Percentiles rank a stretch among this genome's conserved stretches.
These are phyloP conservation scores for Neofusicoccum kwambonambiense DNA, from an alignment of 2,329 filamentous ascomycete species.

Conservation along the genomic window DNA sequence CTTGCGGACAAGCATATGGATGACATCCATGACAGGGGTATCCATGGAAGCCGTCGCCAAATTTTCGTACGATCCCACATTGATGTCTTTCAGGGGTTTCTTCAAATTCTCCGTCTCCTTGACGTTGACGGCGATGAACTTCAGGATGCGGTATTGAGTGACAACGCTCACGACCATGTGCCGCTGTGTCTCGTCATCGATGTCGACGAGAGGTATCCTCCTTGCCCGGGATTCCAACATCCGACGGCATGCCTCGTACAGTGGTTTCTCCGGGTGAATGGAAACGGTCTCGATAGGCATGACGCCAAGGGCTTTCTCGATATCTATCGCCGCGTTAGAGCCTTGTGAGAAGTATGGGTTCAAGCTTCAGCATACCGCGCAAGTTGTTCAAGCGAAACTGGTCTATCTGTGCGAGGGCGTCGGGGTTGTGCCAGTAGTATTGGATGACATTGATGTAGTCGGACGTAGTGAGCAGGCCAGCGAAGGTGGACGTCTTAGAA, in stretches of 20 bases:
- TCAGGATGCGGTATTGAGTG: conserved; percentile 96
- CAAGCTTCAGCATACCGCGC: conserved; percentile 61
- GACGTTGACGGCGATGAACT: conserved; percentile 96
- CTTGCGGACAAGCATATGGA: conserved; percentile 86
- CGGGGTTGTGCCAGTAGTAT: conserved; percentile 97
- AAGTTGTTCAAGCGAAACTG: conserved; percentile 91
- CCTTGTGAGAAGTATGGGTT: too few species aligned
- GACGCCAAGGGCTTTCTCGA: conserved; percentile 91
- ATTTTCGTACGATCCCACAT: conserved; percentile 78
- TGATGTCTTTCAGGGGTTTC: conserved; percentile 81
- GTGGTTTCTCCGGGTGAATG: conserved; percentile 83
- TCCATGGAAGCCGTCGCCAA: conserved; percentile 84
- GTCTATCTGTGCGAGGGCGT: conserved; percentile 84
- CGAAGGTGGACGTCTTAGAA: conserved; percentile 87
- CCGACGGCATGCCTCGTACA: conserved; percentile 91
- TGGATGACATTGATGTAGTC: conserved; percentile 99
- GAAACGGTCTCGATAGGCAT: conserved; percentile 90
- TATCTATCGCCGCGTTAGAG: conserved; percentile 58
- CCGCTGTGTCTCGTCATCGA: conserved; percentile 88
- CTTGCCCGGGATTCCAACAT: conserved; percentile 94
- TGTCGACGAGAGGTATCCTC: conserved; percentile 88
- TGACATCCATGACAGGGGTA: conserved; percentile 88
- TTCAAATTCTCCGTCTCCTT: conserved; percentile 84
- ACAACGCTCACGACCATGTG: conserved; percentile 95
- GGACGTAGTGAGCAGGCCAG: conserved; percentile 88